phyloP scores from a whole-genome alignment of 768 basidiomycete genomes.

The Lentinula sp. region DNA sequence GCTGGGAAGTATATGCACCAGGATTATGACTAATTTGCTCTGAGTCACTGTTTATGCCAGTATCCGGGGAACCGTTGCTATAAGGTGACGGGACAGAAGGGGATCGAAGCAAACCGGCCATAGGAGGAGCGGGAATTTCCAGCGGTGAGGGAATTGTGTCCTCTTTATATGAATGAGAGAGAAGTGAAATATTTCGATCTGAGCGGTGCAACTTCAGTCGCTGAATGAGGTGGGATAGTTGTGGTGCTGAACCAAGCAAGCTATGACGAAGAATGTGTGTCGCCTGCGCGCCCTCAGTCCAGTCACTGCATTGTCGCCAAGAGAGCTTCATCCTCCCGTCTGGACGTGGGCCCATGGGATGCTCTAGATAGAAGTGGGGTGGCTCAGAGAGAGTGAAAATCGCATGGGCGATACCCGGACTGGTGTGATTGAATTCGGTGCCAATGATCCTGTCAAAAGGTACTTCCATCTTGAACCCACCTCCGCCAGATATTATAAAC shows the following conservation, averaged over 20 bases:
- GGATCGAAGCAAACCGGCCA: slow-evolving; percentile 21
- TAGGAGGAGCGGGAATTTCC: slow-evolving; percentile 34
- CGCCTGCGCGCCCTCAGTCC: slow-evolving; percentile 73
- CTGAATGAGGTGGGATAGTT: slow-evolving; percentile 51
- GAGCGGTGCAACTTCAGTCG: slow-evolving; percentile 29
- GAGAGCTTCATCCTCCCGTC: slow-evolving; percentile 27
- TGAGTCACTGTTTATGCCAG: slow-evolving; percentile 8
- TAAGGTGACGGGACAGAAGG: slow-evolving; percentile 22
- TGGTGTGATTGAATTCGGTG: slow-evolving; percentile 47
- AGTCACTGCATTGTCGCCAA: slow-evolving; percentile 68
- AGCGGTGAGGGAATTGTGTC: slow-evolving; percentile 21
- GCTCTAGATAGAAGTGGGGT: slow-evolving; percentile 66
- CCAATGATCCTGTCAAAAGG: slow-evolving; percentile 59
- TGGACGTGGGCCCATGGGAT: slow-evolving; percentile 22
- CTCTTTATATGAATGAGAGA: slow-evolving; percentile 29
- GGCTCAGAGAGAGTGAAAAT: slow-evolving; percentile 61
- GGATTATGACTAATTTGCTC: neutral
- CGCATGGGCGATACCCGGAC: slow-evolving; percentile 52
- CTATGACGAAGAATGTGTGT: slow-evolving; percentile 57
- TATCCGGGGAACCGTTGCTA: neutral
- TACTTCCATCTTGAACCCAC: slow-evolving; percentile 82
- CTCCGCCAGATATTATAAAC: slow-evolving; percentile 71
- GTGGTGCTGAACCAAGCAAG: slow-evolving; percentile 56
- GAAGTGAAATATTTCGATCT: slow-evolving; percentile 27
- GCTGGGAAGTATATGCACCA: neutral